A percentile compares a stretch with the other conserved stretches of the same genome.
Evolutionary conservation across 345 rosid species (phyloP).

Genomic region (Aquilaria malaccensis): DNA sequence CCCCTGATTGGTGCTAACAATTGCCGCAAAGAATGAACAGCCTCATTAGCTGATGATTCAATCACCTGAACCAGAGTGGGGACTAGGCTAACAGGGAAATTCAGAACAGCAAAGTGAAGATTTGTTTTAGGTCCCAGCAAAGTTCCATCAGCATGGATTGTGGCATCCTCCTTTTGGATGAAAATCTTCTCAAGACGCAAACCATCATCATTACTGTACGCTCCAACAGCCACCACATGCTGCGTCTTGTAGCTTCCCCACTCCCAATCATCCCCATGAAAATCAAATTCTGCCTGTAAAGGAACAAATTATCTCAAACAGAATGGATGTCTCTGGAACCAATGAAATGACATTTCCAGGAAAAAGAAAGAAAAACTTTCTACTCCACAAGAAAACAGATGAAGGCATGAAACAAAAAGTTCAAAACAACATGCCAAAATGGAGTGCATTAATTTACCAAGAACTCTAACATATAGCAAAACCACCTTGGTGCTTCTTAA

Average conservation of each 20-base stretch:
- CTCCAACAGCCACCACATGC: slow-evolving; percentile 84
- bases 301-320: too few species aligned
- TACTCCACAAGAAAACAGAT: not conserved
- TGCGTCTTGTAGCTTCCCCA: slow-evolving; percentile 96
- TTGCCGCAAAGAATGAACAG: slow-evolving; percentile 79
- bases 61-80: slow-evolving; percentile 88
- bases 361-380: not conserved
- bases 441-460: too few species aligned
- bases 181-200: slow-evolving; percentile 85
- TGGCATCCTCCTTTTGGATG: slow-evolving; percentile 92
- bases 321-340: slow-evolving; percentile 1
- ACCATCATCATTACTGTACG: slow-evolving; percentile 93
- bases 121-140: slow-evolving; percentile 84
- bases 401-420: not conserved
- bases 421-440: not conserved
- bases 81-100: slow-evolving; percentile 89
- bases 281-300: slow-evolving; percentile 88
- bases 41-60: slow-evolving; percentile 83
- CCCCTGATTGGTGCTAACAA: slow-evolving; percentile 83
- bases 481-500: too few species aligned
- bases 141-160: slow-evolving; percentile 96
- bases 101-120: slow-evolving; percentile 95
- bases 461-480: too few species aligned
- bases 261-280: slow-evolving; percentile 98
- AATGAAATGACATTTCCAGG: not conserved